A percentile compares a stretch with the other conserved stretches of the same genome.
Conservation (phyloP, 1,284 basidiomycete species). For the Blastosporella zonata region DNA sequence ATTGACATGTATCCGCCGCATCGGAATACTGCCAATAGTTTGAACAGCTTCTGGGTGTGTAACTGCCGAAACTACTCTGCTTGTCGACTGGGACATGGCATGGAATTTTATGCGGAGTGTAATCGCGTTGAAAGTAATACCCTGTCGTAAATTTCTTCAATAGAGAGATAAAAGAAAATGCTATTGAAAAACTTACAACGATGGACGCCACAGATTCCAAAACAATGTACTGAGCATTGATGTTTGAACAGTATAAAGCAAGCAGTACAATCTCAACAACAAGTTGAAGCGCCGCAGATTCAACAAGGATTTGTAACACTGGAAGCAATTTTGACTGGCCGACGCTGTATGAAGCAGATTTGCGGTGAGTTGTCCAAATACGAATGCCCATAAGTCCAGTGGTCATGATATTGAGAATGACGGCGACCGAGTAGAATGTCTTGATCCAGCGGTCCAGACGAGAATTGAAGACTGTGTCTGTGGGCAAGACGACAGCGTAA, state of each 20-base stretch:
- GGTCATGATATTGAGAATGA: constrained; percentile 7
- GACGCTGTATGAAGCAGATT: not conserved
- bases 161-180: not conserved
- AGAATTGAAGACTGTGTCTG: constrained; percentile 8
- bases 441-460: constrained; percentile 10
- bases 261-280: constrained; percentile 9
- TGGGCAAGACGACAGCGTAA: constrained; percentile 6
- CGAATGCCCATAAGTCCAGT: constrained; percentile 9
- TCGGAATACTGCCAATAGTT: constrained; percentile 7
- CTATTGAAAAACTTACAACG: constrained; percentile 1
- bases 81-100: not conserved
- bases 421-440: constrained; percentile 10
- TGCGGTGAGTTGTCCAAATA: constrained; percentile 7
- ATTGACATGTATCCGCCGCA: constrained; percentile 9
- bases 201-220: constrained; percentile 12
- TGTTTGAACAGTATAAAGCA: constrained; percentile 7
- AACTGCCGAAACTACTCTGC: not conserved
- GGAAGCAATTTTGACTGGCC: not conserved
- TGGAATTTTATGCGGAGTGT: constrained; percentile 10
- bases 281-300: constrained; percentile 12
- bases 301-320: constrained; percentile 10
- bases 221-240: constrained; percentile 12
- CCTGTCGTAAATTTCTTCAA: not conserved
- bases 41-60: constrained; percentile 4
- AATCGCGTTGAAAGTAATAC: constrained; percentile 12